Evolutionary conservation across 768 basidiomycete genomes (phyloP), one percentile per base, ranked within the genome.

Genomic region (Amanita subjunquillea): DNA sequence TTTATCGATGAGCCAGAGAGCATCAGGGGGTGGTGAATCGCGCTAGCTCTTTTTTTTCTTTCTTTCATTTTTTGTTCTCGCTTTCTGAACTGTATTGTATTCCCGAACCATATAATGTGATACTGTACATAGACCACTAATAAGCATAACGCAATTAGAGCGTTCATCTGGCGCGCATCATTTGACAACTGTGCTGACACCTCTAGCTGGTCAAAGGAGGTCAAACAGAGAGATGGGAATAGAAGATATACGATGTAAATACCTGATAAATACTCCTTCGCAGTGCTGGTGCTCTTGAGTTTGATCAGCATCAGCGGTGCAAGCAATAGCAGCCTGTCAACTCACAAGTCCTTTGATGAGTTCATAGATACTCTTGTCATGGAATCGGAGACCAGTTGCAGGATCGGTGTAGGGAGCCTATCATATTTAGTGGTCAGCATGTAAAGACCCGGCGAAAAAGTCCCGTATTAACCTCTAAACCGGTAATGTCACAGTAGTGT

Each of bases 321-420:
- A 44, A 17, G 32, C 23, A 30, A 39, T 8, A n/a, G 6, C 34
- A 37, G 15, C 36, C 23, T 9, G 9, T 49, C 10, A 13, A 63
- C 74, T 46, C 54, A 88, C 89, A 60, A 92, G 67, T 46, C 77
- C 75, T 62, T 87, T 87, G 57, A 91, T 79, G 27, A 89, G 69
- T 44, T 89, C 87, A 61, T 90, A 91, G n/a, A 91, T 79, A 55
- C 81, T 87, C 71, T 87, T 89, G 71, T 91, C 85, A 56, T 91
- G 85, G 62, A 86, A 91, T 3, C 90, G 76, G 8, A 92, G 70
- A 1, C 83, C 82, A 0, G 88, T 90, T 2, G 80, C 77, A 5
- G 90, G 89, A 58, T 92, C 87, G 0, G 86, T 91, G 57, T 91
- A 91, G 1, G 85, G 87, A 0, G 86, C 88, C 87, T 88, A 39